Percentiles rank a stretch among this genome's conserved stretches.
phyloP scores from a whole-genome alignment of 257 asterid species.

The Primulina huaijiensis region DNA sequence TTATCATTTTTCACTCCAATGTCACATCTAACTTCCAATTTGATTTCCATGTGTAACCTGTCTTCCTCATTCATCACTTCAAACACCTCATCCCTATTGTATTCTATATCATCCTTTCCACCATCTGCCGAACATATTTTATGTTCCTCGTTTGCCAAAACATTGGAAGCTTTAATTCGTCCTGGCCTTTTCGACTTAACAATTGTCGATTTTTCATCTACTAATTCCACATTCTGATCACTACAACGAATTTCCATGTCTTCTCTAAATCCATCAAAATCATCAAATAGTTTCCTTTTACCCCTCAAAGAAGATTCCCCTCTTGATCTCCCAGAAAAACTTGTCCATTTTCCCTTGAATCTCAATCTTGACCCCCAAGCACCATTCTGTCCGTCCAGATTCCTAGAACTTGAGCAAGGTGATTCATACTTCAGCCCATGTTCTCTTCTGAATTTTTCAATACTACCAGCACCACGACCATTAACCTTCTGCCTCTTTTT shows the following conservation, averaged over 20 bases:
- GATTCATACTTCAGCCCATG: constrained; percentile 36
- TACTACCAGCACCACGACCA: constrained; percentile 30
- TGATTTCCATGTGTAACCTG: constrained; percentile 28
- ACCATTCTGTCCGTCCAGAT: constrained; percentile 40
- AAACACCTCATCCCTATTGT: constrained; percentile 28
- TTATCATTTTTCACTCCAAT: constrained; percentile 37
- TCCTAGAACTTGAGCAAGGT: constrained; percentile 40
- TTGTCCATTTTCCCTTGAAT: constrained; percentile 36
- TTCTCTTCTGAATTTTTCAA: constrained; percentile 39
- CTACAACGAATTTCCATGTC: constrained; percentile 34
- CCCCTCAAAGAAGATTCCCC: constrained; percentile 43
- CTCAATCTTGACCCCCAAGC: constrained; percentile 74
- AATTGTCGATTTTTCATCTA: constrained; percentile 44
- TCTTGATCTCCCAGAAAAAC: constrained; percentile 34
- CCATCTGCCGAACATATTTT: constrained; percentile 39
- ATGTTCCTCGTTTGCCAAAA: constrained; percentile 36
- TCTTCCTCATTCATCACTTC: constrained; percentile 43
- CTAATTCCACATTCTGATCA: constrained; percentile 32
- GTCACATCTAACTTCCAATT: constrained; percentile 25
- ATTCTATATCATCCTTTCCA: constrained; percentile 39
- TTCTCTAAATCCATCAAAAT: constrained; percentile 37
- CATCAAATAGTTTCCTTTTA: constrained; percentile 62
- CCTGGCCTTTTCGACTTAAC: constrained; percentile 63
- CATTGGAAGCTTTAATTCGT: constrained; percentile 52
- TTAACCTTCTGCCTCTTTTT: constrained; percentile 64